Percentiles rank a stretch among this genome's conserved stretches.
phyloP scores from a whole-genome alignment of 2,329 filamentous ascomycete species.

The Diaporthe batatas region DNA sequence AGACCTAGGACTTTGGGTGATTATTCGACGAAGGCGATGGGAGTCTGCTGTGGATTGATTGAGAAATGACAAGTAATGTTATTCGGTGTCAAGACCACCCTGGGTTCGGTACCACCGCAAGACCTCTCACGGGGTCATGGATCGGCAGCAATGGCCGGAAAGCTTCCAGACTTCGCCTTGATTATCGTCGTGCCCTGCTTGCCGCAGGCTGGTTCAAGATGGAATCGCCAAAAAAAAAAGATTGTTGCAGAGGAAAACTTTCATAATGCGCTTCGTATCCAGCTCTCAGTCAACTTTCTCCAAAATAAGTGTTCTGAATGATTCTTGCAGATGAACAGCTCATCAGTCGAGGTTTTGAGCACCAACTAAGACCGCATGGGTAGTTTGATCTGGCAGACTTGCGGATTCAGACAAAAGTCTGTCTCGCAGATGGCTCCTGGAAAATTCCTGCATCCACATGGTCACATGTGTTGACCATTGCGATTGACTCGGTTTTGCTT shows the following conservation, averaged over 20 bases:
- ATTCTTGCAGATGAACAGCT: neutral
- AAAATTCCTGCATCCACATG: neutral
- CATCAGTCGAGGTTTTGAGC: no score
- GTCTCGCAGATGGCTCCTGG: neutral
- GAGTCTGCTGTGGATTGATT: neutral
- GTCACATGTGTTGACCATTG: neutral
- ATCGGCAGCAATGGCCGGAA: neutral
- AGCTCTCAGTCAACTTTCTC: no score
- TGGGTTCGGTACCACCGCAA: no score
- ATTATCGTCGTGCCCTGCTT: neutral
- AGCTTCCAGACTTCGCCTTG: neutral
- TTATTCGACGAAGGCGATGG: no score
- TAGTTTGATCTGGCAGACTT: no score
- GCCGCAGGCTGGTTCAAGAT: neutral
- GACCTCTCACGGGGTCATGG: no score
- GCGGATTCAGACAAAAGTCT: neutral
- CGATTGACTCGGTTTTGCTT: neutral
- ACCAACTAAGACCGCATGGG: neutral
- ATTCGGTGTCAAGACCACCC: neutral
- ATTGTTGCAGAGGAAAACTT: no score
- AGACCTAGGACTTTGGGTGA: neutral
- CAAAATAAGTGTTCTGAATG: neutral
- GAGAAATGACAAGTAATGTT: neutral
- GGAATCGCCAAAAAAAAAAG: neutral
- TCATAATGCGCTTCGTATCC: neutral